phyloP scores from a whole-genome alignment of 1,139 yeast genomes.

The Geotrichum siamense region DNA sequence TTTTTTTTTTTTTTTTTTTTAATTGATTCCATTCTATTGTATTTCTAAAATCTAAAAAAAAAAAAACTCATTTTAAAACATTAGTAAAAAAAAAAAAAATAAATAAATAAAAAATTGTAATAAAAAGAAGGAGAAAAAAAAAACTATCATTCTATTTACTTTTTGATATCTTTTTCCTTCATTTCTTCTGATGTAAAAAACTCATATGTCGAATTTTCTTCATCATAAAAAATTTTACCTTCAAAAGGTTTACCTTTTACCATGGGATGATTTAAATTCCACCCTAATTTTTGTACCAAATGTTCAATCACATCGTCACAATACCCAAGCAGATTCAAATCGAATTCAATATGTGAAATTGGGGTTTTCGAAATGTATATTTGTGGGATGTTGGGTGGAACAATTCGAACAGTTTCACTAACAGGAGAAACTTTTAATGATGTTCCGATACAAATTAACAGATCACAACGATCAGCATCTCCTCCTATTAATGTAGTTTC shows the following conservation, averaged over 20 bases:
- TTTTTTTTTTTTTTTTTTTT: too few relatives aligned
- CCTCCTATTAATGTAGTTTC: conserved; percentile 50
- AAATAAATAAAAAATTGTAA: too few relatives aligned
- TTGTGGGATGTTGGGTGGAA: conserved; percentile 72
- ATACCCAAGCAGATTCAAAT: conserved; percentile 68
- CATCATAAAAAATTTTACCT: conserved; percentile 23
- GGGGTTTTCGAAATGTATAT: conserved; percentile 75
- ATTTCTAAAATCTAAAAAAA: too few relatives aligned
- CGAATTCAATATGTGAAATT: conserved; percentile 74
- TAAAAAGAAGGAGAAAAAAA: too few relatives aligned
- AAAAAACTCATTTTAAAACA: too few relatives aligned
- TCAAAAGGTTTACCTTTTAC: conserved; percentile 19
- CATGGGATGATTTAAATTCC: conserved; percentile 61
- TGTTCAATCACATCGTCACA: conserved; percentile 83
- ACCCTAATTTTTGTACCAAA: conserved; percentile 52
- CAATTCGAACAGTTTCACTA: conserved; percentile 76
- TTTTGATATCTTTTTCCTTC: too few relatives aligned
- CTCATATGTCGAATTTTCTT: conserved; percentile 24
- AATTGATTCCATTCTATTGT: too few relatives aligned
- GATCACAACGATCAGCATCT: conserved; percentile 59
- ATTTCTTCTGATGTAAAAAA: conserved; percentile 17
- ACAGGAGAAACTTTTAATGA: conserved; percentile 95
- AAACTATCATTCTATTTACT: too few relatives aligned
- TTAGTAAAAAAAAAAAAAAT: too few relatives aligned
- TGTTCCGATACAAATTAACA: conserved; percentile 83